Evolutionary conservation across 345 rosid genomes (phyloP), one percentile per base, ranked within the genome.

Genomic region (Angophora floribunda): DNA sequence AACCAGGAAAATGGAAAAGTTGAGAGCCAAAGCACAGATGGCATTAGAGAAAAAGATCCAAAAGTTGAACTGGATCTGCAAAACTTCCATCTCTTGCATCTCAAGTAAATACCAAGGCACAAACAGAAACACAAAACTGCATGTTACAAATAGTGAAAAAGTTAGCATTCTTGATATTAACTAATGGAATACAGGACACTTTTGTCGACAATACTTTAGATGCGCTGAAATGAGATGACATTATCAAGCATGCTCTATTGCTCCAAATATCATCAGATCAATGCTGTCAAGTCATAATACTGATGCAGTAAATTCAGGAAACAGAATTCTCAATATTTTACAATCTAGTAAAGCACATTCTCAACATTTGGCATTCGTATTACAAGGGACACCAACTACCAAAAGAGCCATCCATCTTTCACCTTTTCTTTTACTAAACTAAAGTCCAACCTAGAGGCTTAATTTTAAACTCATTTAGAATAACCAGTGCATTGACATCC

Each of bases 21-120:
- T 96, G 93, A 98, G 91, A 88, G 98, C 98, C 87, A 97, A 92
- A 82, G 99, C 99, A 92, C 99, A 95, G 14, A 96, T 92, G 79
- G 99, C 99, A 88, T 97, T 98, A 89, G 99, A 95, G 95, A 98
- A 95, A 93, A 98, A 97, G 88, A 97, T 96, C 99, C 99, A 98
- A 90, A 97, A 96, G 90, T 96, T 97, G 94, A 98, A 98, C 87
- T 98, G 99, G 88, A 96, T 93, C 93, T 94, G 97, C 55, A 97
- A 88, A 87, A 95, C 93, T 92, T 94, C 96, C 95, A 98, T 97
- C 22, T 87, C 93, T 15, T 97, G 97, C 95, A 92, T 93, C 97
- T 96, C 99, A 91, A 97, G 89, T 67, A 97, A 92, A 91, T 92
- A 96, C 99, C 99, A 97, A 85, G 99, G 99, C 67, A 93, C 95